Evolutionary conservation across 805 yeast genomes (phyloP), one percentile per base, ranked within the genome.

Genomic region (Pichia membranifaciens): DNA sequence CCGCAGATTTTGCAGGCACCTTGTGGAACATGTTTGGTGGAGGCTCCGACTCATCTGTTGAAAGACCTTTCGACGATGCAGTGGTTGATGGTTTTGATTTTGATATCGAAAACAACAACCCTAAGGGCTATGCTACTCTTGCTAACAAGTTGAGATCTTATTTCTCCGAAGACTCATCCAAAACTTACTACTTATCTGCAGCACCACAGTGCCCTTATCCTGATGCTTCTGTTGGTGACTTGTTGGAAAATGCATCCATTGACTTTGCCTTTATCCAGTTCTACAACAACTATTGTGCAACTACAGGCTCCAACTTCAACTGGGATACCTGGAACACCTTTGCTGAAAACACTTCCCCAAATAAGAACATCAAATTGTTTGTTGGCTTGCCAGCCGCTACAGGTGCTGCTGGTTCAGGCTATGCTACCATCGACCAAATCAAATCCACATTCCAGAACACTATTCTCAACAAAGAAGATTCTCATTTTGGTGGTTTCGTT

Each of bases 191-290:
- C 62, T 69, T 88, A 39, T 80, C 95, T 45, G 96, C 96, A 54
- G 91, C 96, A 52, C 96, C 96, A 18, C 96, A 88, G 69, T 90
- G 96, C 70, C 83, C 80, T 22, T 84, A 81, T 63, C 96, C 96
- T 17, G 96, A 89, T 68, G 82, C 78, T 12, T 62, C 66, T 41
- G 62, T 69, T 35, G 73, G 74, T 47, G 62, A 67, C 44, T 62
- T 75, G 33, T 57, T 75, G 41, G 59, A 62, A 31, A 41, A 74
- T 65, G 80, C 87, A 10, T 71, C 77, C 34, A 71, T 89, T 54
- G 96, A 89, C 66, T 87, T 80, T 64, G 84, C 87, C 4, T 87
- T 86, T 61, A 75, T 90, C 54, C 96, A 88, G 69, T 89, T 89
- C 69, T 89, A 88, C 75, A 89, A 89, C 76, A 89, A 89, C 68